These are phyloP conservation scores for Hypoxylon sp. DNA, from an alignment of 2,329 filamentous ascomycete genomes.

Conservation along the genomic window DNA sequence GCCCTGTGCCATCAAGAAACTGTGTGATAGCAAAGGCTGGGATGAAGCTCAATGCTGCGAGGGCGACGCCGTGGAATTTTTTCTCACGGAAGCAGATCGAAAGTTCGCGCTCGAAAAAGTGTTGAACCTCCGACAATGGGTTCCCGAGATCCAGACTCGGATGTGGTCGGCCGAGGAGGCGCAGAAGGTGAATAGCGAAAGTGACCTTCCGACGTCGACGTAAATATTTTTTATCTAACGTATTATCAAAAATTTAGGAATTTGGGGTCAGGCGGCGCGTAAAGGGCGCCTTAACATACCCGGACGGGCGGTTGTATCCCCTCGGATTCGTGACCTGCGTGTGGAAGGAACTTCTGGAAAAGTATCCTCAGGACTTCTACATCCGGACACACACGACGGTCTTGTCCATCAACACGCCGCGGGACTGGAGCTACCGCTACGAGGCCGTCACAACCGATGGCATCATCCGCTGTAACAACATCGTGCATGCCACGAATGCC, in stretches of 20 bases:
- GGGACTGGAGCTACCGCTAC: slow-evolving; percentile 51
- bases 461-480: slow-evolving; percentile 58
- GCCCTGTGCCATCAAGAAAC: slow-evolving; percentile 31
- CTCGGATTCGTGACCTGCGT: slow-evolving; percentile 62
- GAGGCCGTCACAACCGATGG: slow-evolving; percentile 60
- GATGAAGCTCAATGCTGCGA: slow-evolving; percentile 56
- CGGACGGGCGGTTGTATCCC: slow-evolving; percentile 63
- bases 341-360: slow-evolving; percentile 56
- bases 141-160: slow-evolving; percentile 56
- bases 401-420: slow-evolving; percentile 56
- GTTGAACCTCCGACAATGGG: slow-evolving; percentile 50
- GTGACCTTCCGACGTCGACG: slow-evolving; percentile 8
- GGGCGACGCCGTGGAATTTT: slow-evolving; percentile 62
- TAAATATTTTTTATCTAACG: slow-evolving; percentile 20
- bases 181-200: slow-evolving; percentile 43
- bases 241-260: slow-evolving; percentile 46
- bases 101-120: slow-evolving; percentile 50
- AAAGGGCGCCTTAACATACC: slow-evolving; percentile 58
- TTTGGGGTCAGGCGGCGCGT: slow-evolving; percentile 54
- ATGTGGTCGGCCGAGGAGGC: slow-evolving; percentile 53
- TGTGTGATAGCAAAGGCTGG: slow-evolving; percentile 53
- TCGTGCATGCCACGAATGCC: slow-evolving; percentile 70
- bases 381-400: slow-evolving; percentile 37
- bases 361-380: slow-evolving; percentile 35
- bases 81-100: slow-evolving; percentile 54